Percentiles rank a stretch among this genome's conserved stretches.
Evolutionary conservation across 768 basidiomycete genomes (phyloP).

Genomic region (Trametes meyenii): DNA sequence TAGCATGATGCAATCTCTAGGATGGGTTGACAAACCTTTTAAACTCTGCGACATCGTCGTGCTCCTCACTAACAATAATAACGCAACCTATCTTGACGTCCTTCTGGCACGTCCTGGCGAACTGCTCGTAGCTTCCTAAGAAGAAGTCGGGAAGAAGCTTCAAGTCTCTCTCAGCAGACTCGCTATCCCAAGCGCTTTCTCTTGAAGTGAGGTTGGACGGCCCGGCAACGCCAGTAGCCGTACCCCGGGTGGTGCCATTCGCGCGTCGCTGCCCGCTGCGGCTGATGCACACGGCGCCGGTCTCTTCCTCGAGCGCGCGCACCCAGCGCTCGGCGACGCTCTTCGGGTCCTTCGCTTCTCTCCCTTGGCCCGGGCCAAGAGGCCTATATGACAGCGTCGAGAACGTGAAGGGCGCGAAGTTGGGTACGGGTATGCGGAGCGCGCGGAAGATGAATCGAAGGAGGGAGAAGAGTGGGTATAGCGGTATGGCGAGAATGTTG

Average conservation of each 20-base stretch:
- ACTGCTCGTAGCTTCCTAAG: conserved; percentile 79
- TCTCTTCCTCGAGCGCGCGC: conserved; percentile 81
- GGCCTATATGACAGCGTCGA: conserved; percentile 47
- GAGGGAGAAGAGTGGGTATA: conserved; percentile 61
- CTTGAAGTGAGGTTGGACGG: conserved; percentile 49
- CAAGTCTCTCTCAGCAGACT: conserved; percentile 36
- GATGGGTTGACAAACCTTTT: conserved; percentile 57
- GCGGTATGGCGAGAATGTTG: conserved; percentile 58
- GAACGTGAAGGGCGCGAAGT: conserved; percentile 47
- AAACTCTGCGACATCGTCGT: conserved; percentile 87
- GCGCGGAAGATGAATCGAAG: conserved; percentile 67
- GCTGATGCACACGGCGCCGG: conserved; percentile 64
- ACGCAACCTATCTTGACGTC: conserved; percentile 78
- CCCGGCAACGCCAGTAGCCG: conserved; percentile 38
- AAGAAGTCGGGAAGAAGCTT: conserved; percentile 80
- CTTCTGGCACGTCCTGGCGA: conserved; percentile 67
- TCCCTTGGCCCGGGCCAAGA: conserved; percentile 33
- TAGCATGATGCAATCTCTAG: background rate
- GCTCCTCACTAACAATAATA: conserved; percentile 84
- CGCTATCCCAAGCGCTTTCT: conserved; percentile 29
- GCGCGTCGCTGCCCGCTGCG: conserved; percentile 7
- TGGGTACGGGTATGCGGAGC: conserved; percentile 68
- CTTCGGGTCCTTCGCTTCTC: conserved; percentile 24
- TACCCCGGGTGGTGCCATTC: conserved; percentile 7
- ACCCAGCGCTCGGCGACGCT: conserved; percentile 76